A percentile compares a stretch with the other conserved stretches of the same genome.
phyloP scores from a whole-genome alignment of 768 basidiomycete genomes.

The Lactifluus hygrophoroides region DNA sequence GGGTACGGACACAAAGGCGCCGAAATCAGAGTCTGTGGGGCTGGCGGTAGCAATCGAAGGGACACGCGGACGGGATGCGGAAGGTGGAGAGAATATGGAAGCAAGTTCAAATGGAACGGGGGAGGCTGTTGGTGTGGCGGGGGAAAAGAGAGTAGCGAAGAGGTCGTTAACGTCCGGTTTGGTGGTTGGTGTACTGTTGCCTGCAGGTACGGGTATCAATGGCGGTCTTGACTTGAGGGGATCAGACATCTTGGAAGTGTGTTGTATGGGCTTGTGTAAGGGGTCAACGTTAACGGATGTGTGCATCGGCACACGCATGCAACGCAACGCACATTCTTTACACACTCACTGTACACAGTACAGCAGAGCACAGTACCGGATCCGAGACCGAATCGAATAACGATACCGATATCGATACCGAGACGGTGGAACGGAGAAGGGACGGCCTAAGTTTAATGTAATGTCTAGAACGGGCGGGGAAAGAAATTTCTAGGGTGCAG shows the following conservation, averaged over 20 bases:
- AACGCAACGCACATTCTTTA: too few relatives aligned
- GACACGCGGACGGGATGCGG: background rate
- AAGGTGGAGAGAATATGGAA: background rate
- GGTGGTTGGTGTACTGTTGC: slow-evolving; percentile 5
- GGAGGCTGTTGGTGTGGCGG: slow-evolving; percentile 28
- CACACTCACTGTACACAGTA: too few relatives aligned
- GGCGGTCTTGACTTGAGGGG: too few relatives aligned
- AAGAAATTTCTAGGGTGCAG: slow-evolving; percentile 8
- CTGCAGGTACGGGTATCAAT: slow-evolving; percentile 24
- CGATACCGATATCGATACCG: background rate
- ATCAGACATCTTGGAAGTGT: background rate
- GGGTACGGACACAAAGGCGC: slow-evolving; percentile 52
- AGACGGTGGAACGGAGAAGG: too few relatives aligned
- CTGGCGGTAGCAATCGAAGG: slow-evolving; percentile 14
- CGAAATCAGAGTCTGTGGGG: slow-evolving; percentile 40
- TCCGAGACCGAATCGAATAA: too few relatives aligned
- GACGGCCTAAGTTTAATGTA: background rate
- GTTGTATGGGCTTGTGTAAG: background rate
- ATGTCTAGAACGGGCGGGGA: background rate
- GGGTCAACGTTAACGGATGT: slow-evolving; percentile 3
- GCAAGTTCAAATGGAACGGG: slow-evolving; percentile 20
- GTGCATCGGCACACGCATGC: background rate
- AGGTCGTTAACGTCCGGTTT: slow-evolving; percentile 25
- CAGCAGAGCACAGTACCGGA: too few relatives aligned
- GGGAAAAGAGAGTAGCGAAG: slow-evolving; percentile 30